phyloP scores from a whole-genome alignment of 768 basidiomycete genomes.

The Lanmaoa rubissima region DNA sequence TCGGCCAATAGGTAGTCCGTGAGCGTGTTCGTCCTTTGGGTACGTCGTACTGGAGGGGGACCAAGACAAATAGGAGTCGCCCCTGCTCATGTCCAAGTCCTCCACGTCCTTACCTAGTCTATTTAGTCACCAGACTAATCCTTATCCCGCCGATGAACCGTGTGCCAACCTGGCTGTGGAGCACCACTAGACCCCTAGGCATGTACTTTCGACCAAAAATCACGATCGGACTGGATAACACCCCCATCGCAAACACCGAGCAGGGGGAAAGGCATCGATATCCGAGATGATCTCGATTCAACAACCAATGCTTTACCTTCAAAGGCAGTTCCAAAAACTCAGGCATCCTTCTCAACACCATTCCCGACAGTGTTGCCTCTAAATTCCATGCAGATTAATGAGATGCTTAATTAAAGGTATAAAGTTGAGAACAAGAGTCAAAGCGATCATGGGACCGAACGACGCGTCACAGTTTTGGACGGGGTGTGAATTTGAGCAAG shows the following conservation, averaged over 20 bases:
- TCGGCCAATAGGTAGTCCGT: no score
- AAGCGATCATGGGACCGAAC: not conserved
- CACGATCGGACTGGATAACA: not conserved
- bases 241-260: not conserved
- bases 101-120: no score
- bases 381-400: constrained; percentile 15
- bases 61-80: no score
- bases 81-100: no score
- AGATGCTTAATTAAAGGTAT: constrained; percentile 15
- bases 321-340: not conserved
- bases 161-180: not conserved
- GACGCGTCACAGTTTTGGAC: constrained; percentile 31
- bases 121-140: no score
- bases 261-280: not conserved
- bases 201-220: not conserved
- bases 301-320: not conserved
- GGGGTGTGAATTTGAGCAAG: constrained; percentile 71
- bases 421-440: not conserved
- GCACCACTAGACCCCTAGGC: not conserved
- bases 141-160: no score
- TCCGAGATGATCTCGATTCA: not conserved
- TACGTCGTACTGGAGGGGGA: no score
- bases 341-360: not conserved
- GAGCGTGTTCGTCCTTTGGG: no score
- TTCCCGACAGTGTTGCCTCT: not conserved